These are phyloP conservation scores for Solanum chiquidenum DNA, from an alignment of 257 asterid species.

Conservation along the genomic window DNA sequence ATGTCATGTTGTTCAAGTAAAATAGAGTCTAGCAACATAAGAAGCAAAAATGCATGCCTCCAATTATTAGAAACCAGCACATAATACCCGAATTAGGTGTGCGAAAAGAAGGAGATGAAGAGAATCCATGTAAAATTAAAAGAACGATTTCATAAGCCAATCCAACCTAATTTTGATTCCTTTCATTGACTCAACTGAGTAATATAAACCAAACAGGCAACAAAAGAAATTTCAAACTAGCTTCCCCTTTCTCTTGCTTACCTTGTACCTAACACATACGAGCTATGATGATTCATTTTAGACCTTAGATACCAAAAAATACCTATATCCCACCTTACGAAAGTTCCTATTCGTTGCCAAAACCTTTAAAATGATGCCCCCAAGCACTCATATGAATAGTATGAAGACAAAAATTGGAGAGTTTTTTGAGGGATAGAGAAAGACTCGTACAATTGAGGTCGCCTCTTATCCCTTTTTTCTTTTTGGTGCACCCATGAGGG, in stretches of 20 bases:
- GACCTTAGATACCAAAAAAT: background rate
- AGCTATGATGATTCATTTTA: background rate
- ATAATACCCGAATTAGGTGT: background rate
- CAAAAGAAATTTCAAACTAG: background rate
- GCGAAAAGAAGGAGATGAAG: background rate
- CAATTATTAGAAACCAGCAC: background rate
- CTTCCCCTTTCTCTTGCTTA: background rate
- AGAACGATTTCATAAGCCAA: background rate
- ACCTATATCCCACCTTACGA: background rate
- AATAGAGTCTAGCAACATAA: background rate
- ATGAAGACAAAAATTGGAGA: background rate
- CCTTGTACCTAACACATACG: background rate
- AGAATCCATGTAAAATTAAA: background rate
- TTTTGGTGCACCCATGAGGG: background rate
- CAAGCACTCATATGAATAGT: background rate
- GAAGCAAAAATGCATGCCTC: background rate
- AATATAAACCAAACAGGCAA: background rate
- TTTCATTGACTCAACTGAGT: background rate
- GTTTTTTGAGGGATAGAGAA: background rate
- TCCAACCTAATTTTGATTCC: background rate
- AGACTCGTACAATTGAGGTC: background rate
- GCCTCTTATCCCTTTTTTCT: background rate
- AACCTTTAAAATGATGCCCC: background rate
- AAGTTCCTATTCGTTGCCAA: background rate
- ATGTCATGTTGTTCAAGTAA: background rate